Evolutionary conservation across 768 basidiomycete species (phyloP).

Genomic region (Boletus patriciae): DNA sequence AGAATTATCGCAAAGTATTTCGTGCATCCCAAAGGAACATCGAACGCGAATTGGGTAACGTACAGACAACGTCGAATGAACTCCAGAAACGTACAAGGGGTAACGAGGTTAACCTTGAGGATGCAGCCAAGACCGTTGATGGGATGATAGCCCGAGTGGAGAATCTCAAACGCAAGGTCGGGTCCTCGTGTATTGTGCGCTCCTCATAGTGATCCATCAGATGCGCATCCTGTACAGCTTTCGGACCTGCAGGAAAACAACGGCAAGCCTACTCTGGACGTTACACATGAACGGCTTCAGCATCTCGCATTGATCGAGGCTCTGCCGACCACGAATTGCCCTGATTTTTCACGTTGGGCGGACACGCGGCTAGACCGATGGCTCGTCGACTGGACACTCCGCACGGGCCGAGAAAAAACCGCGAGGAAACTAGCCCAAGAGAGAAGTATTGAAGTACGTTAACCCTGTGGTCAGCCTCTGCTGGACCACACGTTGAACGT

Average conservation of each 20-base stretch:
- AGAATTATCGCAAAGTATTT: slow-evolving; percentile 87
- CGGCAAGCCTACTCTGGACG: slow-evolving; percentile 60
- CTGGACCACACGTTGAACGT: slow-evolving; percentile 19
- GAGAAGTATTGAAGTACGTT: slow-evolving; percentile 73
- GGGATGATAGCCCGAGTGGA: slow-evolving; percentile 74
- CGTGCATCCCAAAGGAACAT: slow-evolving; percentile 77
- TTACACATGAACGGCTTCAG: slow-evolving; percentile 71
- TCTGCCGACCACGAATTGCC: slow-evolving; percentile 48
- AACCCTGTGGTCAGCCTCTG: slow-evolving; percentile 19
- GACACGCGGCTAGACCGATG: slow-evolving; percentile 81
- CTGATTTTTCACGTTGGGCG: slow-evolving; percentile 74
- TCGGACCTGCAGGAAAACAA: slow-evolving; percentile 48
- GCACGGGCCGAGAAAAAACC: slow-evolving; percentile 74
- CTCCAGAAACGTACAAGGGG: slow-evolving; percentile 48
- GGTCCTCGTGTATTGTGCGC: slow-evolving; percentile 20
- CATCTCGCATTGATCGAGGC: slow-evolving; percentile 67
- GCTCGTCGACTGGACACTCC: slow-evolving; percentile 90
- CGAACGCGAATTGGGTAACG: slow-evolving; percentile 70
- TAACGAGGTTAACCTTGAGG: slow-evolving; percentile 45
- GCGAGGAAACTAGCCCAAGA: slow-evolving; percentile 76
- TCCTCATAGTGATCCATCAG: slow-evolving; percentile 13
- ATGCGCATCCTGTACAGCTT: slow-evolving; percentile 38
- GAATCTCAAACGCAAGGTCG: slow-evolving; percentile 85
- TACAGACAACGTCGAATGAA: slow-evolving; percentile 59
- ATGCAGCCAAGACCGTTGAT: slow-evolving; percentile 63